Evolutionary conservation across 768 basidiomycete species (phyloP).

Genomic region (Imleria badia): DNA sequence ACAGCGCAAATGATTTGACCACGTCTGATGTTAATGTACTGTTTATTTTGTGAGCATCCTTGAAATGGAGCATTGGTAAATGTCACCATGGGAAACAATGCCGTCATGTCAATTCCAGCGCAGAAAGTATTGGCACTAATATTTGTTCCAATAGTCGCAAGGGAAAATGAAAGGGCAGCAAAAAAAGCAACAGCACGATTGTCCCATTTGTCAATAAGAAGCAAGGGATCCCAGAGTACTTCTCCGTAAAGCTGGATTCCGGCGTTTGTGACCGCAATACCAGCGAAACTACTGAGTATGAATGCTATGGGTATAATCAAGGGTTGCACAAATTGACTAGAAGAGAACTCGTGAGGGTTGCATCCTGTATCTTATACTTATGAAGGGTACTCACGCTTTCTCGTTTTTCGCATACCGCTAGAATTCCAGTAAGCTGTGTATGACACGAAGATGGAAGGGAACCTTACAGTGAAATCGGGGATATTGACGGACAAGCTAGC

Average conservation of each 20-base stretch:
- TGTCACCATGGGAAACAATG: conserved; percentile 55
- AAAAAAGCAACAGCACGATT: conserved; percentile 88
- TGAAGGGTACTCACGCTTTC: conserved; percentile 45
- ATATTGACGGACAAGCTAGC: conserved; percentile 76
- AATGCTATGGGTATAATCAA: conserved; percentile 79
- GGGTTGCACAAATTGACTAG: conserved; percentile 71
- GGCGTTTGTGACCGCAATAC: conserved; percentile 78
- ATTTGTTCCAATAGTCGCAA: conserved; percentile 71
- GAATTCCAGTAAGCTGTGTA: not conserved
- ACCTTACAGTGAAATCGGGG: conserved; percentile 71
- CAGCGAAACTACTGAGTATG: conserved; percentile 73
- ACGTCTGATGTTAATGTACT: conserved; percentile 33
- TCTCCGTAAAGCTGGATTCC: conserved; percentile 70
- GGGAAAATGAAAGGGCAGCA: conserved; percentile 64
- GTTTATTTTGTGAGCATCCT: conserved; percentile 1
- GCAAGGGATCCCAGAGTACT: conserved; percentile 72
- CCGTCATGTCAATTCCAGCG: conserved; percentile 85
- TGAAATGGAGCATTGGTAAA: not conserved
- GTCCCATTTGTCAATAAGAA: conserved; percentile 77
- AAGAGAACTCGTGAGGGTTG: not conserved
- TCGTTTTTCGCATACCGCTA: conserved; percentile 74
- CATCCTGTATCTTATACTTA: not conserved
- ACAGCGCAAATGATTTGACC: conserved; percentile 30
- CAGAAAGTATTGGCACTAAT: conserved; percentile 76
- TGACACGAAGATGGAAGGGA: not conserved